A percentile compares a stretch with the other conserved stretches of the same genome.
Evolutionary conservation across 2,329 filamentous ascomycete genomes (phyloP).

Genomic region (Pseudofabraea citricarpa): DNA sequence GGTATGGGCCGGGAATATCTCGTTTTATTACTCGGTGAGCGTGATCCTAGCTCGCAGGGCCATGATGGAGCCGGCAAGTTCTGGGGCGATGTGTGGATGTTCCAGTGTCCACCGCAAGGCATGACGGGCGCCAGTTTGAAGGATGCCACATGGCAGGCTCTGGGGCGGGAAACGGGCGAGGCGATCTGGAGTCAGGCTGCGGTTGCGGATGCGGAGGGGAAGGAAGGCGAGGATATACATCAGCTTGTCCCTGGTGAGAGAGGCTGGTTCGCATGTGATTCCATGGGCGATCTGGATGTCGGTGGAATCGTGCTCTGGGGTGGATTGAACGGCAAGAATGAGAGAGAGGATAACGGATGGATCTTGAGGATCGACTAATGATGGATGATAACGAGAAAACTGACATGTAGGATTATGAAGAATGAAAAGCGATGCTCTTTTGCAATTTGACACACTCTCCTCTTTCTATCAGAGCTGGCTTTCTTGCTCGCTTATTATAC

Average conservation of each 20-base stretch:
- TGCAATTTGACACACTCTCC: too few species aligned
- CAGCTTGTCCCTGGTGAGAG: conserved; percentile 45
- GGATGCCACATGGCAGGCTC: conserved; percentile 47
- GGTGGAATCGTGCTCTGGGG: conserved; percentile 57
- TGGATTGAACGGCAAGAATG: conserved; percentile 47
- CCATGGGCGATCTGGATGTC: conserved; percentile 54
- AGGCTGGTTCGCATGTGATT: conserved; percentile 53
- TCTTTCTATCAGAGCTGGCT: too few species aligned
- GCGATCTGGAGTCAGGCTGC: conserved; percentile 54
- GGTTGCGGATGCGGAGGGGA: conserved; percentile 39
- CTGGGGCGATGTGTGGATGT: conserved; percentile 58
- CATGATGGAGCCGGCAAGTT: conserved; percentile 49
- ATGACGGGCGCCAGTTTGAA: conserved; percentile 51
- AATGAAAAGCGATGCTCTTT: too few species aligned
- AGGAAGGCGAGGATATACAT: conserved; percentile 37
- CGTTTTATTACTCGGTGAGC: conserved; percentile 56
- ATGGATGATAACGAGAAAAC: conserved; percentile 1
- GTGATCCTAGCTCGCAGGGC: conserved; percentile 41
- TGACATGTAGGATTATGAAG: too few species aligned
- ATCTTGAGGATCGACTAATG: conserved; percentile 51
- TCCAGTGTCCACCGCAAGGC: conserved; percentile 52
- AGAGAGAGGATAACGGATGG: conserved; percentile 57
- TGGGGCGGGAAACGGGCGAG: conserved; percentile 50
- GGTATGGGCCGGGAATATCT: conserved; percentile 59
- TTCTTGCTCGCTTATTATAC: too few species aligned